A percentile compares a stretch with the other conserved stretches of the same genome.
These are phyloP conservation scores for Suillus fuscotomentosus DNA, from an alignment of 768 basidiomycete species.

Conservation along the genomic window DNA sequence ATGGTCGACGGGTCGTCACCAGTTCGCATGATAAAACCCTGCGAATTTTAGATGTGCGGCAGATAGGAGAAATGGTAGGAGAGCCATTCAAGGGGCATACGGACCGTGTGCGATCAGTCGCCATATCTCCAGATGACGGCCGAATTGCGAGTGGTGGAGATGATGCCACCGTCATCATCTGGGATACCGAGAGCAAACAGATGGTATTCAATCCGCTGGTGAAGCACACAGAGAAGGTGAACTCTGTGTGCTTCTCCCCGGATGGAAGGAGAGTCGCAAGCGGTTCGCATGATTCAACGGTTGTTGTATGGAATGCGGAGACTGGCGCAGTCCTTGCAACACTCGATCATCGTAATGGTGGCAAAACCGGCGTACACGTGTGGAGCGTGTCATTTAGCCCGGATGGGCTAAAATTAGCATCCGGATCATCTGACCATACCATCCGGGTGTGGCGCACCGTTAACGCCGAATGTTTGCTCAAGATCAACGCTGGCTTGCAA, in stretches of 20 bases:
- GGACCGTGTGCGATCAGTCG: background rate
- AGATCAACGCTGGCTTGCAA: background rate
- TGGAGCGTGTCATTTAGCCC: background rate
- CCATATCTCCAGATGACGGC: background rate
- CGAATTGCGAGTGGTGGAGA: conserved; percentile 4
- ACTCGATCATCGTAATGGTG: background rate
- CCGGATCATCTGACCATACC: background rate
- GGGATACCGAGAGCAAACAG: conserved; percentile 2
- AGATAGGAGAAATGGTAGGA: conserved; percentile 19
- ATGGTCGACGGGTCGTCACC: conserved; percentile 24
- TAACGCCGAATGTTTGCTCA: background rate
- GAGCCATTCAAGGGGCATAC: conserved; percentile 23
- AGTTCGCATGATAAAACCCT: conserved; percentile 27
- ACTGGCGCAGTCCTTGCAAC: conserved; percentile 3
- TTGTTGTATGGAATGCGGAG: conserved; percentile 7
- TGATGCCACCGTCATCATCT: conserved; percentile 3
- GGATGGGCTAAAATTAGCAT: background rate
- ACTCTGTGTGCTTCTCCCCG: conserved; percentile 37
- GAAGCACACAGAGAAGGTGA: conserved; percentile 19
- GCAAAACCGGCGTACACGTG: background rate
- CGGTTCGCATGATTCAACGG: conserved; percentile 33
- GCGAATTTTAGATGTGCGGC: conserved; percentile 25
- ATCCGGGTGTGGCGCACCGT: background rate
- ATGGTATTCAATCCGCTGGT: background rate
- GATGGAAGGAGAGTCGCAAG: conserved; percentile 41